Percentiles rank a stretch among this genome's conserved stretches.
phyloP scores from a whole-genome alignment of 208 protist genomes.

The Trypanosoma avium region DNA sequence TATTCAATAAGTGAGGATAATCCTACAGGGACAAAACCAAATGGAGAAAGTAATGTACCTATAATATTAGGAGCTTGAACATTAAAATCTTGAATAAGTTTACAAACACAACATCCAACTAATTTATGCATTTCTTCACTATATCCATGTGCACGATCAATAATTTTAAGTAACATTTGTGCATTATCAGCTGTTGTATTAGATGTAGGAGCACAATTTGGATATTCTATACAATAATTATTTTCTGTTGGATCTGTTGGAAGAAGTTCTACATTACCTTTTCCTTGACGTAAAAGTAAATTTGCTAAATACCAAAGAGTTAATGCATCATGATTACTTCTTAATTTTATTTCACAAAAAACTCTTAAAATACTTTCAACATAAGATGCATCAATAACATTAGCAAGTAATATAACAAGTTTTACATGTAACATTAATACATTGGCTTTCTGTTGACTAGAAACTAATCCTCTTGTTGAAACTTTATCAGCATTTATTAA shows the following conservation, averaged over 20 bases:
- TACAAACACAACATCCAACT: conserved; percentile 86
- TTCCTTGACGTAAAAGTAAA: conserved; percentile 74
- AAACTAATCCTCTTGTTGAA: conserved; percentile 45
- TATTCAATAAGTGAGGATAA: conserved; percentile 67
- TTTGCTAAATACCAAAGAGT: conserved; percentile 90
- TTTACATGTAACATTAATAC: conserved; percentile 90
- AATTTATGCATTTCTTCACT: conserved; percentile 85
- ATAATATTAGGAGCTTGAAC: conserved; percentile 87
- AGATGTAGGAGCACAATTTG: conserved; percentile 72
- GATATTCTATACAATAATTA: conserved; percentile 82
- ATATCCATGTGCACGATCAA: conserved; percentile 81
- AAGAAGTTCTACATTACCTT: conserved; percentile 81
- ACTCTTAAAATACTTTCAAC: conserved; percentile 81
- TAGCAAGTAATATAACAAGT: conserved; percentile 72
- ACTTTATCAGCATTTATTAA: conserved; percentile 66
- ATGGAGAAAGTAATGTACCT: conserved; percentile 63
- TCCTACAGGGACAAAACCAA: conserved; percentile 73
- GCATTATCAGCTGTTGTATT: conserved; percentile 83
- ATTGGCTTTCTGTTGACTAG: conserved; percentile 84
- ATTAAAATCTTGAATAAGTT: conserved; percentile 91
- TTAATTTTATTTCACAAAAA: conserved; percentile 70
- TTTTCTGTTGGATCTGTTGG: conserved; percentile 85
- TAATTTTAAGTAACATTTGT: conserved; percentile 81
- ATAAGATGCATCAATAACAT: conserved; percentile 79
- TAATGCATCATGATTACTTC: conserved; percentile 88